Evolutionary conservation across 2,329 filamentous ascomycete genomes (phyloP).

Genomic region (Xylariaceae sp.): DNA sequence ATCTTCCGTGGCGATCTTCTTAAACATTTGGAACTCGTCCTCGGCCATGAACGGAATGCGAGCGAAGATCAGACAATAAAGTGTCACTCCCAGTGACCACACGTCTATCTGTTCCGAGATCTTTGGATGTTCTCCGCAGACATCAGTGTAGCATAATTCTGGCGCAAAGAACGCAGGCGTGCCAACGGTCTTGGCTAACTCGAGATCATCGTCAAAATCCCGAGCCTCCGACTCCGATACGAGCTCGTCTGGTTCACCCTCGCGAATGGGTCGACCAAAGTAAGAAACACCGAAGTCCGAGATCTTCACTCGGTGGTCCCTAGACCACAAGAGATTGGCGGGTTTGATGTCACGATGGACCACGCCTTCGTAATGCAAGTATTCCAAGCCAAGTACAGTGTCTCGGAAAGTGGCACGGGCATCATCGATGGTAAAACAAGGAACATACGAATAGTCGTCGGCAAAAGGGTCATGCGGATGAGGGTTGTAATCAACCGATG

Average conservation of each 20-base stretch:
- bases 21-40: constrained; percentile 90
- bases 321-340: constrained; percentile 87
- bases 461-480: constrained; percentile 68
- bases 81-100: constrained; percentile 93
- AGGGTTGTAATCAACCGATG: constrained; percentile 61
- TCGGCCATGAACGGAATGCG: constrained; percentile 91
- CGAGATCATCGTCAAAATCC: constrained; percentile 89
- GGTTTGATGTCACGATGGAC: constrained; percentile 86
- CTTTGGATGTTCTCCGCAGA: constrained; percentile 69
- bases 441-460: constrained; percentile 91
- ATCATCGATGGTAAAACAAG: constrained; percentile 84
- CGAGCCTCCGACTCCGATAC: constrained; percentile 79
- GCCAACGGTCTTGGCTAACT: constrained; percentile 96
- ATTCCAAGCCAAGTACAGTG: constrained; percentile 90
- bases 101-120: constrained; percentile 95
- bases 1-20: constrained; percentile 88
- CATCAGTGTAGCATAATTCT: constrained; percentile 88
- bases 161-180: constrained; percentile 98
- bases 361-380: constrained; percentile 85
- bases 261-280: constrained; percentile 83
- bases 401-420: constrained; percentile 87
- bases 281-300: constrained; percentile 99
- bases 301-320: constrained; percentile 87
- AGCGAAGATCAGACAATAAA: constrained; percentile 94
- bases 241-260: constrained; percentile 77